phyloP scores from a whole-genome alignment of 768 basidiomycete genomes.

The Sarcodon aspratus region DNA sequence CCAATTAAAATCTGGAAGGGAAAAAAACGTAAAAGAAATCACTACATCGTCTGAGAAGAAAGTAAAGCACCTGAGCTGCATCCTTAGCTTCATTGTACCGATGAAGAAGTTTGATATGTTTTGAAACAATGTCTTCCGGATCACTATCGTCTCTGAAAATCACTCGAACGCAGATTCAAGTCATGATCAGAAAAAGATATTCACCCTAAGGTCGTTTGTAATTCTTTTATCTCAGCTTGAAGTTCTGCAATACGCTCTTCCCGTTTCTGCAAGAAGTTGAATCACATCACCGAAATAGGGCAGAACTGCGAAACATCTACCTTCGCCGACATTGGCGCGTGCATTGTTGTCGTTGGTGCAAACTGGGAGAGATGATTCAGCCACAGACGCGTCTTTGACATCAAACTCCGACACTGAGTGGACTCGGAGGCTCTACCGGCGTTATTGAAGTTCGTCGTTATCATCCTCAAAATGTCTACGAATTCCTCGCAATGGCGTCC shows the following conservation, averaged over 20 bases:
- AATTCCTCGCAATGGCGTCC: slow-evolving; percentile 62
- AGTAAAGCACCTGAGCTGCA: slow-evolving; percentile 52
- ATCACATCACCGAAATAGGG: not conserved
- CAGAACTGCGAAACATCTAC: slow-evolving; percentile 3
- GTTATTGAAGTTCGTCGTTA: too few species aligned
- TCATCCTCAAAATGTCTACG: not conserved
- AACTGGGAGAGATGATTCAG: not conserved
- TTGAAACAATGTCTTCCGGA: slow-evolving; percentile 47
- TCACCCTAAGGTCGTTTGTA: slow-evolving; percentile 39
- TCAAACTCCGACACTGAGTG: not conserved
- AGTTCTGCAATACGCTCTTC: slow-evolving; percentile 35
- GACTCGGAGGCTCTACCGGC: too few species aligned
- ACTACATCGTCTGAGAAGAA: not conserved
- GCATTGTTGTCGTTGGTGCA: slow-evolving; percentile 6
- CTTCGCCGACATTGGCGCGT: slow-evolving; percentile 8
- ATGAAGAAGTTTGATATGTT: slow-evolving; percentile 64
- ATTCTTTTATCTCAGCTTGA: slow-evolving; percentile 32
- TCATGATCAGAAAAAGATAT: not conserved
- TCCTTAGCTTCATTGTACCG: slow-evolving; percentile 77
- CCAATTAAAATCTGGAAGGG: slow-evolving; percentile 59
- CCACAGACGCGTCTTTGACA: not conserved
- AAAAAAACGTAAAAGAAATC: not conserved
- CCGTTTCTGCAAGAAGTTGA: slow-evolving; percentile 28
- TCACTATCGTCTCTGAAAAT: slow-evolving; percentile 28
- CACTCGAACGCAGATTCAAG: not conserved